phyloP scores from a whole-genome alignment of 306 rosid genomes.

The Casuarina equisetifolia region DNA sequence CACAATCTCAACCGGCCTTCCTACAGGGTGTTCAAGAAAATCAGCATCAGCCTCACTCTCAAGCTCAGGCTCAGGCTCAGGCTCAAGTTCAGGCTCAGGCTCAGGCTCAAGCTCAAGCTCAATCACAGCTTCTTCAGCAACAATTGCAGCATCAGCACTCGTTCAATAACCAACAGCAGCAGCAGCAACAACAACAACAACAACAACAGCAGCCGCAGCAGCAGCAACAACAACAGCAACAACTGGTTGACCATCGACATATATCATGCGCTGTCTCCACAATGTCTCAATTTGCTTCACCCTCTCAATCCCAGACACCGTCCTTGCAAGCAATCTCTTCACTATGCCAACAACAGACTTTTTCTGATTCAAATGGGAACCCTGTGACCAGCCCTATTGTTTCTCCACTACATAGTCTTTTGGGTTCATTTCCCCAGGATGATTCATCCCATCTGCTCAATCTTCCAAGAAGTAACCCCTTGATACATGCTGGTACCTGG shows the following conservation, averaged over 20 bases:
- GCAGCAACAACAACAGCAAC: constrained; percentile 47
- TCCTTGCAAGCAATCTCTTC: constrained; percentile 65
- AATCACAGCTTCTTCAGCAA: constrained; percentile 31
- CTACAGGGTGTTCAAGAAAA: constrained; percentile 62
- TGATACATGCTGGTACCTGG: constrained; percentile 67
- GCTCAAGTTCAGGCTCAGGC: constrained; percentile 42
- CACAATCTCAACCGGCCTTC: constrained; percentile 69
- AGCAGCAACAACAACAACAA: constrained; percentile 19
- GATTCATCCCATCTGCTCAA: constrained; percentile 69
- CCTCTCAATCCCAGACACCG: constrained; percentile 65
- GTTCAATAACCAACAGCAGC: constrained; percentile 57
- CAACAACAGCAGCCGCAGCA: constrained; percentile 36
- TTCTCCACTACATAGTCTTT: constrained; percentile 76
- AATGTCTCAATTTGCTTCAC: constrained; percentile 69
- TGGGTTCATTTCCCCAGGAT: constrained; percentile 78
- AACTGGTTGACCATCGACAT: constrained; percentile 65
- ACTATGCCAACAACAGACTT: constrained; percentile 70
- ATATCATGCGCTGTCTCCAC: constrained; percentile 56
- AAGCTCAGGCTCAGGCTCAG: constrained; percentile 51
- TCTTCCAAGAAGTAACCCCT: constrained; percentile 54
- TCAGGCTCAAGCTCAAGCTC: neutral
- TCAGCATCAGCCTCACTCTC: constrained; percentile 54
- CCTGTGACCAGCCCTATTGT: constrained; percentile 53
- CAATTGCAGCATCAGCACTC: constrained; percentile 46
- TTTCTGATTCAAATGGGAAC: constrained; percentile 74